Evolutionary conservation across 768 basidiomycete species (phyloP).

Genomic region (Pisolithus albus): DNA sequence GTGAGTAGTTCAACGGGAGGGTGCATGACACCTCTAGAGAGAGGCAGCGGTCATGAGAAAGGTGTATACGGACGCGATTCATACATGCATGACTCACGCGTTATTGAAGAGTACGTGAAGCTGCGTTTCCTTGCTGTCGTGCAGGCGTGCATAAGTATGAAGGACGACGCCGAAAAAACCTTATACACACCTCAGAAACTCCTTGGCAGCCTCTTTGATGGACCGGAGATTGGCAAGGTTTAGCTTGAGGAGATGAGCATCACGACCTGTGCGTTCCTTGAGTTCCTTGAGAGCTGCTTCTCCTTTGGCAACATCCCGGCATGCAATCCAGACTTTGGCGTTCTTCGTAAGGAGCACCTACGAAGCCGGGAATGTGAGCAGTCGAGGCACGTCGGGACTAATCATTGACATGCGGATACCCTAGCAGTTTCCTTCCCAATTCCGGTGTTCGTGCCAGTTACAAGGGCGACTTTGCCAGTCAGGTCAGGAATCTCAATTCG

Average conservation of each 20-base stretch:
- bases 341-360: slow-evolving; percentile 37
- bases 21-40: slow-evolving; percentile 19
- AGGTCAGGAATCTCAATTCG: too few relatives aligned
- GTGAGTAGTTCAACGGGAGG: slow-evolving; percentile 16
- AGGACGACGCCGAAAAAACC: background rate
- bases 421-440: too few relatives aligned
- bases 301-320: slow-evolving; percentile 34
- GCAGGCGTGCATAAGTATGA: background rate
- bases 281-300: slow-evolving; percentile 35
- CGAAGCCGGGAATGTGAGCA: too few relatives aligned
- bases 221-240: slow-evolving; percentile 27
- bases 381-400: too few relatives aligned
- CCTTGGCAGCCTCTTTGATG: slow-evolving; percentile 23
- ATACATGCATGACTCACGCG: slow-evolving; percentile 15
- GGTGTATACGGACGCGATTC: too few relatives aligned
- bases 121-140: slow-evolving; percentile 18
- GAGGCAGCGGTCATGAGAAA: background rate
- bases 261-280: slow-evolving; percentile 28
- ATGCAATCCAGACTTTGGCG: slow-evolving; percentile 48
- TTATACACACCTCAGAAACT: slow-evolving; percentile 21
- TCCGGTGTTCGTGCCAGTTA: too few relatives aligned
- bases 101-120: slow-evolving; percentile 29
- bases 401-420: too few relatives aligned
- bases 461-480: too few relatives aligned
- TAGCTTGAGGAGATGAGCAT: slow-evolving; percentile 24